Conservation (phyloP, 2,329 filamentous ascomycete species). For the Beauveria scarabaeidicola region DNA sequence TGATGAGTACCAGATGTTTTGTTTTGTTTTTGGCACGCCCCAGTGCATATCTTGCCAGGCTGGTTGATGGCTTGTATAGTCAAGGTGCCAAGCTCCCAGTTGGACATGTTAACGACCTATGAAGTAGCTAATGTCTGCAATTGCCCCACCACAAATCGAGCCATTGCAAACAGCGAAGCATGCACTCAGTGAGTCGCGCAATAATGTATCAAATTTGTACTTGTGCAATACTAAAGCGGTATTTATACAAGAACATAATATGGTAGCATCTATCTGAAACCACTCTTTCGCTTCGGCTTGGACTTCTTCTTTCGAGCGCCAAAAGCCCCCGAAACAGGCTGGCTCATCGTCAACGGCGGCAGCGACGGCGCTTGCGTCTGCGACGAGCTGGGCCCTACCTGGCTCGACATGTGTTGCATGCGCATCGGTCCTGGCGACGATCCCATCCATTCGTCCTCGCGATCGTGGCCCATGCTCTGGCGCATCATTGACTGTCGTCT, state of each 20-base stretch:
- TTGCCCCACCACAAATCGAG: neutral
- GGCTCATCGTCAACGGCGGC: conserved; percentile 34
- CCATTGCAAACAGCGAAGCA: neutral
- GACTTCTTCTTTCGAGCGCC: conserved; percentile 34
- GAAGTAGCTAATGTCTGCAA: neutral
- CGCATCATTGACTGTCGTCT: conserved; percentile 23
- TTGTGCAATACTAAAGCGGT: too few relatives aligned
- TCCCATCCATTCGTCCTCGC: conserved; percentile 2
- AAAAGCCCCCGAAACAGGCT: conserved; percentile 37
- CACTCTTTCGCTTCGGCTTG: conserved; percentile 12
- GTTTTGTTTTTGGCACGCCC: neutral
- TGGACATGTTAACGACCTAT: neutral
- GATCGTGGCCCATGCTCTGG: conserved; percentile 13
- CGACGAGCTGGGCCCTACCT: conserved; percentile 25
- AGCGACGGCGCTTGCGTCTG: conserved; percentile 24
- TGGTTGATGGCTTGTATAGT: neutral
- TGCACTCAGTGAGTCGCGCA: neutral
- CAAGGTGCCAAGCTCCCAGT: neutral
- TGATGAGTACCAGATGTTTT: neutral
- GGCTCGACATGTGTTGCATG: conserved; percentile 28
- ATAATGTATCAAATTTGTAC: neutral
- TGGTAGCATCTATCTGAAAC: conserved; percentile 4
- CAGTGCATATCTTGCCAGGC: neutral
- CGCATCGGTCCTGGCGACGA: conserved; percentile 14
- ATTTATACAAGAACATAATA: neutral